Base-by-base conservation (phyloP, 441 rosid species). In the Jatropha multifida region DNA sequence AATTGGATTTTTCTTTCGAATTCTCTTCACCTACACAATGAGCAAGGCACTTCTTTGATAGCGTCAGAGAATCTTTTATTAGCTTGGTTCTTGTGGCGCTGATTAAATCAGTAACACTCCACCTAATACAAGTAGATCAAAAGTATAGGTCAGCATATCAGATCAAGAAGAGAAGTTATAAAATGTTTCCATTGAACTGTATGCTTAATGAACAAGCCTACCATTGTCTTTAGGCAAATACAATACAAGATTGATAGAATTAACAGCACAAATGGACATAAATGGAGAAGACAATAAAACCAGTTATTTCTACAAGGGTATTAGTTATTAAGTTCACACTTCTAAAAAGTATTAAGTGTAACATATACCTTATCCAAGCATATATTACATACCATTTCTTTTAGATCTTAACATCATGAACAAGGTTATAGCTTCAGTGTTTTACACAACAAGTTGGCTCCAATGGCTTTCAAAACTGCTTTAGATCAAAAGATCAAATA, bases 111-210 rank as follows among this genome's bases (percentile, higher is more conserved):
- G 78, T 72, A 71, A 65, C 62, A 46, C 77, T 81, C 91, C 87
- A 89, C 81, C 99, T 94, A 86, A 48, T 79, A 67, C 77, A 87
- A 72, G 69, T 60, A 74, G n/a, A 74, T 71, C 76, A 69, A 80
- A 79, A 9, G 46, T 20, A 67, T 42, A 72, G 56, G 61, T 77
- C 44, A 74, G 18, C 23, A 17, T 27, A 68, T 63, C 75, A 56
- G 60, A 18, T 56, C 60, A n/a, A 56, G 55, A 51, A 13, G 55
- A 13, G n/a, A 1, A 51, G n/a, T 40, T 23, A 32, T 2, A 32
- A 32, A 32, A 32, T 32, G 32, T 32, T 32, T 32, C 32, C 32
- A 32, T 32, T 32, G 32, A 32, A 32, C 32, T 32, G 1, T 44
- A 38, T 51, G 56, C 20, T 78, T 42, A 26, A 54, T 26, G 48